Evolutionary conservation across 306 rosid species (phyloP), one percentile per base, ranked within the genome.

Genomic region (Corylus americana): DNA sequence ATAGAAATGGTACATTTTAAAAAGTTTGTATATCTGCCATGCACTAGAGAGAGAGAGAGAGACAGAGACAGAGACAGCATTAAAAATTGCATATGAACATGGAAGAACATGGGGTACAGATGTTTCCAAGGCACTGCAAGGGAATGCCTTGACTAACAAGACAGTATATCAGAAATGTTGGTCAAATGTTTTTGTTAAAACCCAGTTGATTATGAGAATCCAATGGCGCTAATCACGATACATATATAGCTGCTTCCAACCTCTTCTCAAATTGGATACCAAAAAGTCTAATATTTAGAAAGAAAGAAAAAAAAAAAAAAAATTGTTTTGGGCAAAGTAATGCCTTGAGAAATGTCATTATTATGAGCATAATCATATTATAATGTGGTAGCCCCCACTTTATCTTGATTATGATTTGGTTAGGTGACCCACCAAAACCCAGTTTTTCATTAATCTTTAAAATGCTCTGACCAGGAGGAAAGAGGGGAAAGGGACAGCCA

Each of bases 191-290:
- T 78, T 80, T 86, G 35, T 81, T 83, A 77, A 42, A 63, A 71
- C 61, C 84, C 35, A 76, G 68, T 74, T 81, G 44, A 69, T 53
- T 42, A 77, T 11, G 71, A 89, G 96, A 85, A 89, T 87, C 92
- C 90, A 83, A 91, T 81, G 88, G 91, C 92, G 94, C 90, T 74
- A 90, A 92, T 92, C 94, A 88, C 91, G 94, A 91, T 77, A 62
- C 39, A 0, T 69, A 68, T 39, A 31, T 31, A 31, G 74, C 74
- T 51, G 11, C 74, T 69, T 62, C 48, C 17, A 54, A 35, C 16
- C 63, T 68, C 49, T 71, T 55, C 50, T n/a, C 29, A 78, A 79
- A 82, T 80, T 84, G 85, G 82, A 78, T 71, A 77, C 76, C 82
- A 86, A 62, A 80, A 78, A 66, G 80, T 67, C 66, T 14, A 81